A percentile compares a stretch with the other conserved stretches of the same genome.
phyloP scores from a whole-genome alignment of 1,284 basidiomycete species.

The Cryptococcus sp. region DNA sequence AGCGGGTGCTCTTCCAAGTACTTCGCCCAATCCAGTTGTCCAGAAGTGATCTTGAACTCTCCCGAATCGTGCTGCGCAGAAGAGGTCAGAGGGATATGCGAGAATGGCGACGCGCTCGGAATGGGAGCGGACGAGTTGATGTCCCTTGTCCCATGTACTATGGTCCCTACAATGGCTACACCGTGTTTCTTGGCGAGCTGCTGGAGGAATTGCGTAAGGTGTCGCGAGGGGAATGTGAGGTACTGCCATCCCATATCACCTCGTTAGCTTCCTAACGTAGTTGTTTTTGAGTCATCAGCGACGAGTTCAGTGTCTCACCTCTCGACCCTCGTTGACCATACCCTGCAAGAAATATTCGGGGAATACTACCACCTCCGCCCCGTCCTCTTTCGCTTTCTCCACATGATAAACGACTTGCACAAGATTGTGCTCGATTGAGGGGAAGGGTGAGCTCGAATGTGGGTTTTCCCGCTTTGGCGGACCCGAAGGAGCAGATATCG shows the following conservation, averaged over 20 bases:
- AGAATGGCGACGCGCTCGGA: constrained; percentile 33
- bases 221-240: constrained; percentile 38
- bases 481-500: no score
- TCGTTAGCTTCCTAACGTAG: no score
- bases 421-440: constrained; percentile 35
- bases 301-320: constrained; percentile 32
- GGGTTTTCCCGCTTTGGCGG: no score
- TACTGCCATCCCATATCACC: constrained; percentile 29
- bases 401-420: constrained; percentile 21
- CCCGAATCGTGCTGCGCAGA: not conserved
- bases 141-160: constrained; percentile 38
- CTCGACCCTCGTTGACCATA: constrained; percentile 40
- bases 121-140: not conserved
- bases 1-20: constrained; percentile 28
- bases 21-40: constrained; percentile 34
- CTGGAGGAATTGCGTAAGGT: constrained; percentile 33
- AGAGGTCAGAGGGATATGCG: constrained; percentile 22
- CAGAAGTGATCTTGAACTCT: constrained; percentile 13
- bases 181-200: constrained; percentile 32
- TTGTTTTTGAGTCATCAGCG: no score
- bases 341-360: constrained; percentile 54
- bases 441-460: no score
- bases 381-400: constrained; percentile 23
- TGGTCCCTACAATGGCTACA: constrained; percentile 42
- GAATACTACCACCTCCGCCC: constrained; percentile 48